These are phyloP conservation scores for Sugiyamaella neomexicana DNA, from an alignment of 1,139 yeast genomes.

Conservation along the genomic window DNA sequence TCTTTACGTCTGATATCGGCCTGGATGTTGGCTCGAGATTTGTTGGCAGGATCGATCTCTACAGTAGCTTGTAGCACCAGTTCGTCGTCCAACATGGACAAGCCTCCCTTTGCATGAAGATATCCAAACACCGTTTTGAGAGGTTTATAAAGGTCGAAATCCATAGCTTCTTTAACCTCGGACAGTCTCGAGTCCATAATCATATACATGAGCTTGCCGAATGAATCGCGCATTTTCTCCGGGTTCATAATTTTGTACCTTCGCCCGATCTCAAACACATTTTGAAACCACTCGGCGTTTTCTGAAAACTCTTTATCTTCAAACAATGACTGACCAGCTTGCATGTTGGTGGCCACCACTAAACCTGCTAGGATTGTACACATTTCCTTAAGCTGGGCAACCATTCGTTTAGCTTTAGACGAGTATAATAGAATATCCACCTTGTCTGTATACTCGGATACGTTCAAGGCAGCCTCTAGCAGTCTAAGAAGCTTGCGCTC, in stretches of 20 bases:
- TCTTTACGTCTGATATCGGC: conserved; percentile 63
- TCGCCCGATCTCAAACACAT: conserved; percentile 69
- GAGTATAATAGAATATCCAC: conserved; percentile 65
- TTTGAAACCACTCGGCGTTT: conserved; percentile 67
- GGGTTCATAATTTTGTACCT: conserved; percentile 80
- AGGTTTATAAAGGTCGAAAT: conserved; percentile 69
- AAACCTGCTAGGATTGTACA: conserved; percentile 73
- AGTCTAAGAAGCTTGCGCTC: conserved; percentile 65
- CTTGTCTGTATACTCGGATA: conserved; percentile 71
- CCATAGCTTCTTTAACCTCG: conserved; percentile 65
- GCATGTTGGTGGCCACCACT: conserved; percentile 70
- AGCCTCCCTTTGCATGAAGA: conserved; percentile 42
- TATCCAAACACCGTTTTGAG: conserved; percentile 58
- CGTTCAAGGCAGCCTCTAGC: conserved; percentile 69
- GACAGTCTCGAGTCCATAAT: conserved; percentile 76
- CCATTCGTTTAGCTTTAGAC: conserved; percentile 64
- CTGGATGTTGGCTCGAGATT: conserved; percentile 52
- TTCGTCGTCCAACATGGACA: conserved; percentile 54
- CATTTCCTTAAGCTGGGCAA: conserved; percentile 66
- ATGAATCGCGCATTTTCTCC: conserved; percentile 69
- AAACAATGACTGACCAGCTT: conserved; percentile 60
- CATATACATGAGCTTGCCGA: conserved; percentile 75
- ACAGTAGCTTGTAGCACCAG: conserved; percentile 60
- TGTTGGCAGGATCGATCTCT: conserved; percentile 59
- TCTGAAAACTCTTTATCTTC: conserved; percentile 63